phyloP scores from a whole-genome alignment of 371 early-diverging fungal genomes.

The Mortierella sp. region DNA sequence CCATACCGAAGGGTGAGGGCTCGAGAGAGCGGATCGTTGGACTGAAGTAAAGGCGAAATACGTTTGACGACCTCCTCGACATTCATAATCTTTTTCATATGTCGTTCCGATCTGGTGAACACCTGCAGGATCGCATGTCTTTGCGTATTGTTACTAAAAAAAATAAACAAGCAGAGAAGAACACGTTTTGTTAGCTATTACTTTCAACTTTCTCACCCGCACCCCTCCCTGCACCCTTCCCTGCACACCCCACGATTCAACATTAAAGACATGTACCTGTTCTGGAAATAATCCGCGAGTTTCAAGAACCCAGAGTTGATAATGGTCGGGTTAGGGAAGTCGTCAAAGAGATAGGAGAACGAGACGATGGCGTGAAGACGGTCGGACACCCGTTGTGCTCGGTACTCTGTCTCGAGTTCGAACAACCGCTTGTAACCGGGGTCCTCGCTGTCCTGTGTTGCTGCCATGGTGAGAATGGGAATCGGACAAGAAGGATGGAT shows the following conservation, averaged over 20 bases:
- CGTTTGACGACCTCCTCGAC: conserved; percentile 68
- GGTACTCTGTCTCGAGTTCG: conserved; percentile 49
- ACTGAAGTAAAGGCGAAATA: conserved; percentile 64
- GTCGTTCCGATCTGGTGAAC: conserved; percentile 67
- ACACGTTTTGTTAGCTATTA: neutral
- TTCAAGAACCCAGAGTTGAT: conserved; percentile 71
- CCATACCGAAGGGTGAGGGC: conserved; percentile 68
- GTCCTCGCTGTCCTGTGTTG: conserved; percentile 23
- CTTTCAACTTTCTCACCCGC: neutral
- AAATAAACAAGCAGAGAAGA: neutral
- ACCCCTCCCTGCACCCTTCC: neutral
- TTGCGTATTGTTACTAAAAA: conserved; percentile 64
- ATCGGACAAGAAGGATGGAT: neutral
- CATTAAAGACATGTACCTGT: conserved; percentile 52
- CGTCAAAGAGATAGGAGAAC: conserved; percentile 66
- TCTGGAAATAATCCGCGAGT: conserved; percentile 70
- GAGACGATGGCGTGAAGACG: conserved; percentile 68
- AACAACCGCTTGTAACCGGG: conserved; percentile 47
- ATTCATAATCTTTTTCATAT: conserved; percentile 67
- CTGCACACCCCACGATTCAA: neutral
- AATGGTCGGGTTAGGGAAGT: conserved; percentile 68
- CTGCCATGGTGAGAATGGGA: neutral
- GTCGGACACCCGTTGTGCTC: conserved; percentile 46
- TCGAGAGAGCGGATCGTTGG: conserved; percentile 69
- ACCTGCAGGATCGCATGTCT: conserved; percentile 62